A percentile compares a stretch with the other conserved stretches of the same genome.
Evolutionary conservation across 139 green algal species (phyloP).

Genomic region (Ettlia oleoabundans): DNA sequence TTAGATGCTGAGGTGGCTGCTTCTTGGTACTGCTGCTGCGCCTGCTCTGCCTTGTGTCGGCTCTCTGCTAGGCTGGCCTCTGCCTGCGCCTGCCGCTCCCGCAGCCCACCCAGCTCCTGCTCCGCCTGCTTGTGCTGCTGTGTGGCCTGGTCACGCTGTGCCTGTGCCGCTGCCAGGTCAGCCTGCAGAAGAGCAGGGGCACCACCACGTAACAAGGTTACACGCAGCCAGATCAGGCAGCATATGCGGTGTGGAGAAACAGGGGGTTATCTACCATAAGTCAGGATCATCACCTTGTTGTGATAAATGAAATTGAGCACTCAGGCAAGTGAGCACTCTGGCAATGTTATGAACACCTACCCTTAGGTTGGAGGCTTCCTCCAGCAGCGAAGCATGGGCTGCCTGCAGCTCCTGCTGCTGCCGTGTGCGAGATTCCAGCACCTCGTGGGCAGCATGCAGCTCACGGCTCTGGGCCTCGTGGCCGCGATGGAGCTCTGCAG

Average conservation of each 20-base stretch:
- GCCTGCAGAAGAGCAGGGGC: neutral
- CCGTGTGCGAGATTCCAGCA: neutral
- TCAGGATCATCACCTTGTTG: too few relatives aligned
- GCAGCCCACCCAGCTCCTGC: neutral
- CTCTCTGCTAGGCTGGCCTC: neutral
- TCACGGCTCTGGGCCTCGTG: neutral
- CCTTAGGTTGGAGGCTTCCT: neutral
- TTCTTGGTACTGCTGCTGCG: neutral
- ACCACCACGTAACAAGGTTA: too few relatives aligned
- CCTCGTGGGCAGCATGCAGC: neutral
- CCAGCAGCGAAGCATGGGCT: neutral
- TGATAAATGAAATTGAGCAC: too few relatives aligned
- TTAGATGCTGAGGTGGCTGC: neutral
- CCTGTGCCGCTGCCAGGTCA: neutral
- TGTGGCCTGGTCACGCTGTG: neutral
- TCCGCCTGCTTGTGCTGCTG: neutral
- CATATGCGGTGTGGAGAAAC: too few relatives aligned
- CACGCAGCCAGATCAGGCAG: too few relatives aligned
- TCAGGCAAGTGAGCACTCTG: neutral
- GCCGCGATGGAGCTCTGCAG: slow-evolving; percentile 14
- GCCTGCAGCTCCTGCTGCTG: neutral
- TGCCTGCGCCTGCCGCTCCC: neutral
- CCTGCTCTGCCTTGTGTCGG: neutral
- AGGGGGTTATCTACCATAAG: too few relatives aligned
- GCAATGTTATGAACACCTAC: neutral